Evolutionary conservation across 441 rosid genomes (phyloP), one percentile per base, ranked within the genome.

Genomic region (Euphorbia celastroides): DNA sequence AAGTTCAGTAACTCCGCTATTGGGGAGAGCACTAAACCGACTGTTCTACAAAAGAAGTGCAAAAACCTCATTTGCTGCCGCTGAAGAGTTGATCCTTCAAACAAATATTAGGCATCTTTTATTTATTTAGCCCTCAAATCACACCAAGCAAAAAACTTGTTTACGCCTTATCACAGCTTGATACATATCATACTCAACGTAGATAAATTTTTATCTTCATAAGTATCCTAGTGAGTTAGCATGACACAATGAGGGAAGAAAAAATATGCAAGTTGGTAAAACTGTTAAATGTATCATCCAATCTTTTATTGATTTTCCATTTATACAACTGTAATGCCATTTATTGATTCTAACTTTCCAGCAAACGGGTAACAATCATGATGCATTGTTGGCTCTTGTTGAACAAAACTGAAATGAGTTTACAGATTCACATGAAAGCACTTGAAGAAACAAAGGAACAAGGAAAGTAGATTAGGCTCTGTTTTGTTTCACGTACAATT

Each of bases 111-210:
- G 28, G 30, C 31, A 55, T 55, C n/a, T n/a, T n/a, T n/a, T n/a
- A n/a, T 26, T 8, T 25, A 55, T 55, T 10, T 55, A 22, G 13
- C 22, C 31, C 59, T 55, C 59, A 25, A 8, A 55, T 55, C 4
- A 23, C 17, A 55, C 59, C 59, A 55, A 55, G 59, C 59, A 55
- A 55, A 55, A 55, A 55, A n/a, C 31, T 55, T 55, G n/a, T 23
- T 55, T 10, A 22, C 57, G 13, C 27, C 14, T 25, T 26, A 55
- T 55, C 59, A 55, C 26, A 26, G 31, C 31, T 19, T 6, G 56
- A 17, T 14, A 19, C 2, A 51, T 19, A n/a, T 51, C 5, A 16
- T 9, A 19, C 25, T n/a, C 23, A 51, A 51, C 22, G 56, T 19
- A 10, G 26, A 51, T 19, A 51, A 0, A 34, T 9, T 34, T 52